phyloP scores from a whole-genome alignment of 164 flowering plant species.

The Vitis labrusca region DNA sequence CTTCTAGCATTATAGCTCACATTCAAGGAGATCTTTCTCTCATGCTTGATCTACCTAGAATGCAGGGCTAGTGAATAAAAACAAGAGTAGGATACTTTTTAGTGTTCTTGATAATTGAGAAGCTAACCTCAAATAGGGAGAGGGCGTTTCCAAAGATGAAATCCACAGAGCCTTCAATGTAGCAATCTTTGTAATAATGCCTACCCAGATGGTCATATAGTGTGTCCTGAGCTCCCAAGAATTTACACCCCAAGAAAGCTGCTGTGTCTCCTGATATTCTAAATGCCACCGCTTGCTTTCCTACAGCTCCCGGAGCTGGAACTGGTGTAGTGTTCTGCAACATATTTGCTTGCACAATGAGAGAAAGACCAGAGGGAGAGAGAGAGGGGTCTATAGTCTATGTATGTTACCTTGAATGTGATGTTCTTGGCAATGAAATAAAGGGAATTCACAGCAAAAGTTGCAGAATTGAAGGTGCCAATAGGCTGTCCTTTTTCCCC shows the following conservation, averaged over 20 bases:
- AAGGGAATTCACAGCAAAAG: constrained; percentile 89
- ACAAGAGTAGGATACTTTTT: too few species aligned
- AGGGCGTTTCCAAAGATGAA: constrained; percentile 96
- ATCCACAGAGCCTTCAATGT: constrained; percentile 96
- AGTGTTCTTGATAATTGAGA: background rate
- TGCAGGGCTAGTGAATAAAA: too few species aligned
- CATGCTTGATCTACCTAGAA: too few species aligned
- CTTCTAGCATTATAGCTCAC: too few species aligned
- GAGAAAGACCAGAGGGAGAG: background rate
- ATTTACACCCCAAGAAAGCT: constrained; percentile 76
- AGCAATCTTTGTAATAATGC: constrained; percentile 96
- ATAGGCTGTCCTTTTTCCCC: constrained; percentile 75
- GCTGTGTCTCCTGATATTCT: constrained; percentile 96
- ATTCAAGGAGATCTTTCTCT: too few species aligned
- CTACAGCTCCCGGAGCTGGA: constrained; percentile 78
- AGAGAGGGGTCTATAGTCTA: background rate
- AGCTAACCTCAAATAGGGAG: constrained; percentile 81
- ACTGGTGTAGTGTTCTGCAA: constrained; percentile 89
- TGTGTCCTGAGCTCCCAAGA: constrained; percentile 95
- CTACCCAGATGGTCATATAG: constrained; percentile 93
- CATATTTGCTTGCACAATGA: background rate
- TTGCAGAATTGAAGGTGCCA: constrained; percentile 87
- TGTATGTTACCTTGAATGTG: constrained; percentile 75
- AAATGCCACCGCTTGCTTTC: constrained; percentile 94
- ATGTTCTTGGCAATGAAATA: constrained; percentile 94